Base-by-base conservation (phyloP, 306 rosid species). In the Acacia confusa region DNA sequence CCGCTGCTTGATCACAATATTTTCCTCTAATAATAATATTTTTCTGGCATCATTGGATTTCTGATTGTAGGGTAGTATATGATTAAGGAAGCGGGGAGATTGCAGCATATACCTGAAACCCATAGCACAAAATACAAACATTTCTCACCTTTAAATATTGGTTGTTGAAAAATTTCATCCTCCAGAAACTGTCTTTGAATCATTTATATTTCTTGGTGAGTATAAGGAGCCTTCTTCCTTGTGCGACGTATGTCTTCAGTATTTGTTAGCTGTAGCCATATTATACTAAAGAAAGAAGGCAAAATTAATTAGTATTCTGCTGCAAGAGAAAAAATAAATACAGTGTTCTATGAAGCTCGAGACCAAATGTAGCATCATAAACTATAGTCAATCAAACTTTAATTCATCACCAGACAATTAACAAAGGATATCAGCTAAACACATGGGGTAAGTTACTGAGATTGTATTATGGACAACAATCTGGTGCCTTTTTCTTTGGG, bases 151-250 rank as follows among this genome's bases (percentile, higher is more conserved):
- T 91, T 88, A 74, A 85, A 85, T 74, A 90, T 83, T 72, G 99
- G 85, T 84, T 90, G 90, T 44, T 43, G 85, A 84, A 96, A 92
- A 81, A 94, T 84, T 78, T 88, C 94, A 71, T 89, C 98, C 84
- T 92, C 99, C 86, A 91, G 50, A 84, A 82, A 90, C 76, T 94
- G 97, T 89, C 98, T 91, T 85, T 86, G 95, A 83, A 96, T 92
- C 90, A 86, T 86, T 79, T 88, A 85, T 86, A 96, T 96, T 84
- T 96, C 99, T 71, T 85, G 87, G 38, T 77, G 70, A 30, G 98
- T 91, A 78, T 98, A 96, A 70, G 99, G 99, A 79, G 99, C 98
- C 84, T 96, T 96, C 86, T 89, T 96, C 41, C 99, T 88, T 16
- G 87, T 68, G 32, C 99, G 98, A 15, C 99, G 98, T 80, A 96